phyloP scores from a whole-genome alignment of 768 basidiomycete genomes.

The Termitomyces sp. region DNA sequence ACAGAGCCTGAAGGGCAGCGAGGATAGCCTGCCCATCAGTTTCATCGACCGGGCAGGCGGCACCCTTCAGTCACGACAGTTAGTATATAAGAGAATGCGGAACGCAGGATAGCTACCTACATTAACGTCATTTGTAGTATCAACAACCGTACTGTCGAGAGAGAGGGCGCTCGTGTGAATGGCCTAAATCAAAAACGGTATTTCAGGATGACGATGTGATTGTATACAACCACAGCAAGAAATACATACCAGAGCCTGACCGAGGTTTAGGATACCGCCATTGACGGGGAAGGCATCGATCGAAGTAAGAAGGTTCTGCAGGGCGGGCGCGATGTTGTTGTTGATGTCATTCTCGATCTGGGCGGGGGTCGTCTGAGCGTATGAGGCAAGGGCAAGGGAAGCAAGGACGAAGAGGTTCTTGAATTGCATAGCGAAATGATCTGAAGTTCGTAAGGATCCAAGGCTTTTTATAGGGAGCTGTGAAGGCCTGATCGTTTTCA shows the following conservation, averaged over 20 bases:
- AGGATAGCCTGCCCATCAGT: slow-evolving; percentile 22
- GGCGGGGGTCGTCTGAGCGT: slow-evolving; percentile 20
- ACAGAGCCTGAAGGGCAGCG: slow-evolving; percentile 15
- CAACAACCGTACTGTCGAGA: slow-evolving; percentile 17
- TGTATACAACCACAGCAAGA: no score
- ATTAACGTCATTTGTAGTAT: slow-evolving; percentile 21
- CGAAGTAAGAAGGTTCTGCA: slow-evolving; percentile 23
- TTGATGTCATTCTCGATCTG: slow-evolving; percentile 24
- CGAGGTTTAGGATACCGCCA: slow-evolving; percentile 15
- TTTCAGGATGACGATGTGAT: background rate
- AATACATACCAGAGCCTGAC: slow-evolving; percentile 23
- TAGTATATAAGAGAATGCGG: background rate
- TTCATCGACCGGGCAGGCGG: slow-evolving; percentile 17
- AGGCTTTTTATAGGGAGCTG: background rate
- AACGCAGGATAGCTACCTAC: slow-evolving; percentile 9
- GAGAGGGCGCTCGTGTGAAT: slow-evolving; percentile 24
- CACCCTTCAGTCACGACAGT: background rate
- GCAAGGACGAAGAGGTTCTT: no score
- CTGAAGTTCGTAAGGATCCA: background rate
- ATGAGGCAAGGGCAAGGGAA: background rate
- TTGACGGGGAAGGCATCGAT: slow-evolving; percentile 24
- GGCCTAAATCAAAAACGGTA: slow-evolving; percentile 10
- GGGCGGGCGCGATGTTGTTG: slow-evolving; percentile 17
- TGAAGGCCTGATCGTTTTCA: background rate
- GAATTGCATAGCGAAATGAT: slow-evolving; percentile 16